Base-by-base conservation (phyloP, 768 basidiomycete genomes). In the Rhodosporidiobolus odoratus region DNA sequence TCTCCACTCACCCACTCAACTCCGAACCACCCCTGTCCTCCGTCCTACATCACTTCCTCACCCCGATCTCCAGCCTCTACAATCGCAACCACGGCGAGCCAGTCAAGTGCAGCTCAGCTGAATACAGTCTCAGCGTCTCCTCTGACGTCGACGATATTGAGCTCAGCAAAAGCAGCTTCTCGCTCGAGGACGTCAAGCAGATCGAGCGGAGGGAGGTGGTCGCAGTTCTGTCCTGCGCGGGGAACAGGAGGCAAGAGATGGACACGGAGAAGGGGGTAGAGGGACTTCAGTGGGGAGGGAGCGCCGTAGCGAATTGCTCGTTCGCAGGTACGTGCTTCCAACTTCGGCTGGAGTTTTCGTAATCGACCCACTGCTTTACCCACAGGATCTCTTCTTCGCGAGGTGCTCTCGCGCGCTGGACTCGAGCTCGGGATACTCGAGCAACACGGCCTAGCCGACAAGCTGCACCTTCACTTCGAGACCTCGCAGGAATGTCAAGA, bases 51-150 rank as follows among this genome's bases (percentile, higher is more conserved):
- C 86, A 86, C 75, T 77, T 82, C 10, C 68, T 85, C 66, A 89
- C 89, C 0, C 88, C 88, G 1, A 83, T 84, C 62, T 83, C 84
- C 54, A 81, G 87, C n/a, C 81, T 86, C 16, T 91, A 88, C 75
- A 85, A 85, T 68, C 85, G 89, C 41, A 90, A 90, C 75, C 89
- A 90, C 75, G 85, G 88, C 54, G 52, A 25, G 25, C 38, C 70
- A 63, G 74, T 74, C 50, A 60, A 74, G 52, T 66, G 78, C 27
- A 71, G 72, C 1, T 32, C 66, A n/a, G 75, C 76, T 7, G 52
- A 70, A 6, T 80, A 78, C 63, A 68, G 62, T 12, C 62, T 82
- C 54, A 77, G 65, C 47, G 52, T 82, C 34, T 72, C 40, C 67
- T 77, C 50, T 27, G 67, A 68, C 16, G 38, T 73, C 25, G 60